phyloP scores from a whole-genome alignment of 164 flowering plant species.

The Tinospora cordifolia region DNA sequence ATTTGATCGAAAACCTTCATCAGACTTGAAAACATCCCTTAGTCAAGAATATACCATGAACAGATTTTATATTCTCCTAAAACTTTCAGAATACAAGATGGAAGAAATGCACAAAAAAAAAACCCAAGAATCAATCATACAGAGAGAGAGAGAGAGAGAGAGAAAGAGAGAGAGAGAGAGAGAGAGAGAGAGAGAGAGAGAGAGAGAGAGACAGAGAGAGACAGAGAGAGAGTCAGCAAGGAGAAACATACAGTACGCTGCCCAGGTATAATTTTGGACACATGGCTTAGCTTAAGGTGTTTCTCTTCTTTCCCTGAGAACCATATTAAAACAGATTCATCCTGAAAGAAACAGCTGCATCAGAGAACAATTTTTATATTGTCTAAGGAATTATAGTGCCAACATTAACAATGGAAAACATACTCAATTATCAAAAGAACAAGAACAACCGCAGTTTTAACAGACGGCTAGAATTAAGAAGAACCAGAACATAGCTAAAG shows the following conservation, averaged over 20 bases:
- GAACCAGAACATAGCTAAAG: not conserved
- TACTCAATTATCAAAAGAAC: not conserved
- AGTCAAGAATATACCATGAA: not conserved
- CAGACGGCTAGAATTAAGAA: not conserved
- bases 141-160: not conserved
- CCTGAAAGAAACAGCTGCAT: constrained; percentile 44
- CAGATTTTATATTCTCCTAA: too few species aligned
- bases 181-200: not conserved
- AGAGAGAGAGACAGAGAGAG: not conserved
- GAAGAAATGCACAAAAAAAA: not conserved
- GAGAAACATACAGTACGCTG: constrained; percentile 80
- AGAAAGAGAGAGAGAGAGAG: too few species aligned
- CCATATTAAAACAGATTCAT: constrained; percentile 88
- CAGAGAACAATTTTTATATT: constrained; percentile 5
- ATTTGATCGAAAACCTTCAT: not conserved
- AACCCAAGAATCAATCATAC: not conserved
- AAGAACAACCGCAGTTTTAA: not conserved
- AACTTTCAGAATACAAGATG: too few species aligned
- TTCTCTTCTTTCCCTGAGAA: constrained; percentile 93
- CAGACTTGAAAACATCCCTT: not conserved
- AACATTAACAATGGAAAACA: not conserved
- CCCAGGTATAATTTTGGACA: constrained; percentile 85
- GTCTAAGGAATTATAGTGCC: not conserved
- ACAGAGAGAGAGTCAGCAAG: not conserved
- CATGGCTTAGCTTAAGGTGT: constrained; percentile 80